Conservation (phyloP, 495 filamentous ascomycete species). For the Lineolata rhizophorae region DNA sequence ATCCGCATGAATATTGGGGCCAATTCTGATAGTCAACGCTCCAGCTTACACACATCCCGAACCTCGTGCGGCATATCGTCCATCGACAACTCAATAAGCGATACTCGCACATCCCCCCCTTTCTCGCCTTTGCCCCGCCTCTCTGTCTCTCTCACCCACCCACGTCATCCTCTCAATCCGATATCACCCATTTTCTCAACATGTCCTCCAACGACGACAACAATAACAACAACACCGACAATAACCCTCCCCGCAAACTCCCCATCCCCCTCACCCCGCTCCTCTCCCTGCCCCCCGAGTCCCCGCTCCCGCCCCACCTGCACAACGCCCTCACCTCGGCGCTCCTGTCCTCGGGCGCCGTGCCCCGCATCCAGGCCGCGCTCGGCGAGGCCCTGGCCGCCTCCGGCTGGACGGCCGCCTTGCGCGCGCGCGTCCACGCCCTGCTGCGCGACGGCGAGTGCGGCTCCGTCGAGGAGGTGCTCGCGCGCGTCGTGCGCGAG, state of each 20-base stretch:
- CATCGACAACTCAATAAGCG: too few relatives aligned
- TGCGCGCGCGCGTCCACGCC: constrained; percentile 9
- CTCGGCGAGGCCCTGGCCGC: constrained; percentile 9
- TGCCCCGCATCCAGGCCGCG: constrained; percentile 11
- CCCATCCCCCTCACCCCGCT: neutral
- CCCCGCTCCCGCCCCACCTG: constrained; percentile 4
- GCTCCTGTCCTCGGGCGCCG: constrained; percentile 7
- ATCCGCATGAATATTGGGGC: too few relatives aligned
- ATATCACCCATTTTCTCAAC: neutral
- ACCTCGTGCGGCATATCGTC: too few relatives aligned
- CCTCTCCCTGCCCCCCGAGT: constrained; percentile 2
- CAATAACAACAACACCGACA: neutral
- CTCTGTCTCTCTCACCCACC: neutral
- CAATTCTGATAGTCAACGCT: too few relatives aligned
- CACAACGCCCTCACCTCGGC: constrained; percentile 11
- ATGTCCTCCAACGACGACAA: constrained; percentile 1
- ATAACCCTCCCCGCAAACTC: constrained; percentile 1
- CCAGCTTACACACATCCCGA: too few relatives aligned
- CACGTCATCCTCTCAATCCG: neutral
- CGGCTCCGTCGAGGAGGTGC: constrained; percentile 11
- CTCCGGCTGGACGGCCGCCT: constrained; percentile 10
- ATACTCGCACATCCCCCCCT: too few relatives aligned
- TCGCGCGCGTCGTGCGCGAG: constrained; percentile 8
- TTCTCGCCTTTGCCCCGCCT: neutral
- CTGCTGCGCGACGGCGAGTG: constrained; percentile 16